These are phyloP conservation scores for Fusarium nygamai DNA, from an alignment of 2,329 filamentous ascomycete genomes.

Conservation along the genomic window DNA sequence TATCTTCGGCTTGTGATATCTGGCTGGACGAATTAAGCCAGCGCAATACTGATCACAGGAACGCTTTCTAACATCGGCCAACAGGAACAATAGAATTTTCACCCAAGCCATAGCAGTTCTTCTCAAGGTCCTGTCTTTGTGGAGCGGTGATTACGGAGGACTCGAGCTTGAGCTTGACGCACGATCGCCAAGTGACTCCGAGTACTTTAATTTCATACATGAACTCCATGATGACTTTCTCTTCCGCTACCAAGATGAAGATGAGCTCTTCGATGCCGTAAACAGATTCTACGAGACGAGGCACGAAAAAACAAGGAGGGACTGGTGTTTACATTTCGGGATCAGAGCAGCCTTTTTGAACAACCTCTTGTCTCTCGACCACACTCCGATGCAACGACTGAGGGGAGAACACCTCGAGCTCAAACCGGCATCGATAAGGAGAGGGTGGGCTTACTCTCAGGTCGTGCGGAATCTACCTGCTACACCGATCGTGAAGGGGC, in stretches of 20 bases:
- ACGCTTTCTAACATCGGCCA: neutral
- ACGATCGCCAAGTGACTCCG: constrained; percentile 20
- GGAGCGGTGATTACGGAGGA: constrained; percentile 17
- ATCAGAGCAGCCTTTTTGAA: too few relatives aligned
- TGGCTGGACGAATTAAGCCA: too few relatives aligned
- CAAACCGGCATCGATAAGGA: neutral
- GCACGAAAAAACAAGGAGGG: rapidly evolving
- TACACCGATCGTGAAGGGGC: constrained; percentile 16
- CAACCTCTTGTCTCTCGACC: too few relatives aligned
- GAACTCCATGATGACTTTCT: constrained; percentile 16
- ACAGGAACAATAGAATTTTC: constrained; percentile 22
- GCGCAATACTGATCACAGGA: neutral
- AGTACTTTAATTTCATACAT: neutral
- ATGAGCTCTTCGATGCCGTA: neutral
- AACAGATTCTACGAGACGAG: neutral
- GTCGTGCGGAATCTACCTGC: neutral
- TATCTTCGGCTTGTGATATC: too few relatives aligned
- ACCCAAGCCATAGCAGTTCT: constrained; percentile 9
- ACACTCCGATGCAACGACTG: neutral
- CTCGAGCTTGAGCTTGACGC: constrained; percentile 22
- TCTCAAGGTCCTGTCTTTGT: constrained; percentile 11
- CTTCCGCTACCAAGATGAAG: constrained; percentile 1
- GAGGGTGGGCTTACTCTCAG: neutral
- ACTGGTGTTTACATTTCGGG: too few relatives aligned
- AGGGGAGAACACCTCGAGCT: constrained; percentile 16